Percentiles rank a stretch among this genome's conserved stretches.
These are phyloP conservation scores for Penicillium sp. DNA, from an alignment of 2,329 filamentous ascomycete genomes.

Conservation along the genomic window DNA sequence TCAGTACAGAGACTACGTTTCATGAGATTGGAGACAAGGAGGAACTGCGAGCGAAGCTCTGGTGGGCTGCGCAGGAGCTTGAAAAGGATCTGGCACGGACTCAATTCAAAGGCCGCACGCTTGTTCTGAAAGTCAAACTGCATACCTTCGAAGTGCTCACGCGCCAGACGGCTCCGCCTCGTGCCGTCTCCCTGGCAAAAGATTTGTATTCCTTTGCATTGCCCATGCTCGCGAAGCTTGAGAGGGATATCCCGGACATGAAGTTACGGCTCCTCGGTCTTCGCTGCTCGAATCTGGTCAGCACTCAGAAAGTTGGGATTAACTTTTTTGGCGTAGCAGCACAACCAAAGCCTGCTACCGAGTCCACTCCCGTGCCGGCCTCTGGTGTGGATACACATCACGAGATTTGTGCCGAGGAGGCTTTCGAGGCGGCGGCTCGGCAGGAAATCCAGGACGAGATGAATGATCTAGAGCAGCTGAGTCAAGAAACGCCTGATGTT, in stretches of 20 bases:
- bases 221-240: conserved; percentile 73
- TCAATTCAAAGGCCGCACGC: conserved; percentile 77
- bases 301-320: conserved; percentile 69
- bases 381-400: conserved; percentile 40
- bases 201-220: conserved; percentile 75
- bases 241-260: conserved; percentile 72
- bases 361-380: conserved; percentile 4
- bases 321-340: conserved; percentile 62
- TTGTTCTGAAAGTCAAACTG: conserved; percentile 86
- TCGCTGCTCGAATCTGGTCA: conserved; percentile 76
- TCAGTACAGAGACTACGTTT: conserved; percentile 90
- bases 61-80: conserved; percentile 71
- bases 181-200: conserved; percentile 62
- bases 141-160: conserved; percentile 90
- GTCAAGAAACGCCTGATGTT: conserved; percentile 44
- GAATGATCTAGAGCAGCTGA: conserved; percentile 53
- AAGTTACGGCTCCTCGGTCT: conserved; percentile 79
- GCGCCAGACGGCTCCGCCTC: conserved; percentile 65
- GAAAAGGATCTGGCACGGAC: conserved; percentile 74
- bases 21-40: conserved; percentile 62
- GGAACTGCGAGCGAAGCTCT: conserved; percentile 66
- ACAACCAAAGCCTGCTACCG: conserved; percentile 18
- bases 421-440: conserved; percentile 54
- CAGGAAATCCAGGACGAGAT: conserved; percentile 54
- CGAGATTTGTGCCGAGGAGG: conserved; percentile 61